A percentile compares a stretch with the other conserved stretches of the same genome.
Conservation (phyloP, 2,329 filamentous ascomycete species). For the Trichoderma afroharzianum region DNA sequence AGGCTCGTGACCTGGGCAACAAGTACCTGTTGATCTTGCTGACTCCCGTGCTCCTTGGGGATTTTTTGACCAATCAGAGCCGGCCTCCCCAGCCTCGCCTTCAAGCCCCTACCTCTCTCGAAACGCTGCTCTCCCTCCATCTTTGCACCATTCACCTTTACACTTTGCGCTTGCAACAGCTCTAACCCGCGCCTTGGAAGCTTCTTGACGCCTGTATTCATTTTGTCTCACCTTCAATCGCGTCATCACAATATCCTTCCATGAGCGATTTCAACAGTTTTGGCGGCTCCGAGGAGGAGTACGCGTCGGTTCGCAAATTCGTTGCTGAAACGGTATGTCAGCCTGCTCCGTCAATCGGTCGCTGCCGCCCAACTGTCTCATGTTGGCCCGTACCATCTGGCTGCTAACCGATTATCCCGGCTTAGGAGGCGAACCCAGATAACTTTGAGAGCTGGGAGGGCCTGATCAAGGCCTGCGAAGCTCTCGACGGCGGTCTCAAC, state of each 20-base stretch:
- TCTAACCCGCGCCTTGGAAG: background rate
- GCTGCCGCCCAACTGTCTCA: background rate
- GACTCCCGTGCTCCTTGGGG: background rate
- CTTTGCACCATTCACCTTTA: conserved; percentile 1
- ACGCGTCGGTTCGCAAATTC: conserved; percentile 75
- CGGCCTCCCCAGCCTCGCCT: background rate
- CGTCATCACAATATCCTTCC: conserved; percentile 19
- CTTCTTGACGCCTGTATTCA: background rate
- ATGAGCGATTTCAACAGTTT: conserved; percentile 72
- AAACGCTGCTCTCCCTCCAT: conserved; percentile 2
- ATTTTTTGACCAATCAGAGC: background rate
- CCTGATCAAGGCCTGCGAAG: conserved; percentile 76
- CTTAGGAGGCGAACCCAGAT: conserved; percentile 68
- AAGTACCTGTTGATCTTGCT: conserved; percentile 12
- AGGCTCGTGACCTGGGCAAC: background rate
- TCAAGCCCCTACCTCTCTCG: conserved; percentile 5
- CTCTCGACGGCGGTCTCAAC: conserved; percentile 87
- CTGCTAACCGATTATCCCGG: conserved; percentile 22
- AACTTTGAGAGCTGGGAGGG: conserved; percentile 96
- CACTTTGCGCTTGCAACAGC: conserved; percentile 7
- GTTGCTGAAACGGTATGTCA: conserved; percentile 67
- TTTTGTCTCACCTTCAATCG: background rate
- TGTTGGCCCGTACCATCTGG: background rate
- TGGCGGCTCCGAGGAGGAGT: conserved; percentile 75
- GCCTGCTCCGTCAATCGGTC: background rate